A percentile compares a stretch with the other conserved stretches of the same genome.
Conservation (phyloP, 129 eudicot genomes). For the Centaurea solstitialis region DNA sequence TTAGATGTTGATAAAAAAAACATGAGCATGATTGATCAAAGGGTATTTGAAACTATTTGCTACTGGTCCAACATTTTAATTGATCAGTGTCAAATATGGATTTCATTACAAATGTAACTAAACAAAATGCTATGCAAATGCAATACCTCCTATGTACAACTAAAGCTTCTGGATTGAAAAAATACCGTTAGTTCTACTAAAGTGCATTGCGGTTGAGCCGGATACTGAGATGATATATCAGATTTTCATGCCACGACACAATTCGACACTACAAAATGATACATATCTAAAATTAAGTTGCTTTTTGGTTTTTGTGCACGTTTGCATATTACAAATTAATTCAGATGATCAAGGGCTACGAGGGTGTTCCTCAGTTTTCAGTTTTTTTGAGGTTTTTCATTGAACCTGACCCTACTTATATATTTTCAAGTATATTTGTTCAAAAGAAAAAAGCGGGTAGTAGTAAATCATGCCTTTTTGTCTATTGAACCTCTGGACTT, state of each 20-base stretch:
- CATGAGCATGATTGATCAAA: neutral
- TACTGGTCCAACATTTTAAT: neutral
- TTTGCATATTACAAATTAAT: too few relatives aligned
- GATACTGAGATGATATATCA: neutral
- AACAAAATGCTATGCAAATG: too few relatives aligned
- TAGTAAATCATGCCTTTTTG: constrained; percentile 53
- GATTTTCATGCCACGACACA: neutral
- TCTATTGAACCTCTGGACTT: constrained; percentile 84
- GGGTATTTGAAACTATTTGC: neutral
- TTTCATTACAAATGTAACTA: too few relatives aligned
- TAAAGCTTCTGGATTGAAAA: neutral
- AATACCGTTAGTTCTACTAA: neutral
- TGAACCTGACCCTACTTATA: neutral
- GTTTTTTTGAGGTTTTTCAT: too few relatives aligned
- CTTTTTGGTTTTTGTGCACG: too few relatives aligned
- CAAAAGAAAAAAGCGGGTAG: neutral
- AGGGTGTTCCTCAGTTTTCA: too few relatives aligned
- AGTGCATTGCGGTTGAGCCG: neutral
- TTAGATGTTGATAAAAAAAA: neutral
- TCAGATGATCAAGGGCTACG: too few relatives aligned
- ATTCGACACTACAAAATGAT: neutral
- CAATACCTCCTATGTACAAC: neutral
- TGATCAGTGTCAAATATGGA: too few relatives aligned
- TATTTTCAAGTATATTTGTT: neutral
- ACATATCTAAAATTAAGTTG: too few relatives aligned